These are phyloP conservation scores for Sanghuangporus baumii DNA, from an alignment of 1,284 basidiomycete genomes.

Conservation along the genomic window DNA sequence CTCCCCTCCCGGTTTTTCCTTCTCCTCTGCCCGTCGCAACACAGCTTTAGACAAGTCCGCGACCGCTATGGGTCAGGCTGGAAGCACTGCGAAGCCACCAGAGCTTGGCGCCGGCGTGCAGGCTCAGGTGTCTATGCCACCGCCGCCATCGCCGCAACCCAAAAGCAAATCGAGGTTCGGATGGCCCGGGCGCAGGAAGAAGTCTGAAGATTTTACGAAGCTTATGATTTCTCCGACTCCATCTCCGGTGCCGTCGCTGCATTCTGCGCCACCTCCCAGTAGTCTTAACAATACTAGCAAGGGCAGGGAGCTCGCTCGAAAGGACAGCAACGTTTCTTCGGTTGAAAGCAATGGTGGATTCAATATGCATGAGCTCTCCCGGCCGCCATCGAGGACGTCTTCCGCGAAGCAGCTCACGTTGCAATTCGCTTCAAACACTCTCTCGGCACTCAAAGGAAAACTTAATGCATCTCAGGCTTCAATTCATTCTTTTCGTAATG, in stretches of 20 bases:
- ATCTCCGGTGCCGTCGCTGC: neutral
- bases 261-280: neutral
- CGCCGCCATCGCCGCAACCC: constrained; percentile 5
- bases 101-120: neutral
- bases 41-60: neutral
- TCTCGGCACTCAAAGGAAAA: constrained; percentile 15
- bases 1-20: neutral
- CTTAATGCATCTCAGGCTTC: constrained; percentile 15
- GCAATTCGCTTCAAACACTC: constrained; percentile 15
- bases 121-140: neutral
- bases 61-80: constrained; percentile 14
- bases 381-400: constrained; percentile 8
- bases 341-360: neutral
- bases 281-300: constrained; percentile 3
- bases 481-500: constrained; percentile 7
- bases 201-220: constrained; percentile 16
- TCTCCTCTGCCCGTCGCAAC: constrained; percentile 2
- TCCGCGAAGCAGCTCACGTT: constrained; percentile 15
- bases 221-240: neutral
- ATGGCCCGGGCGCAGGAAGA: constrained; percentile 17
- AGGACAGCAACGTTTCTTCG: constrained; percentile 6
- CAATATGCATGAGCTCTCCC: constrained; percentile 8
- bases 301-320: constrained; percentile 3
- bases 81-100: constrained; percentile 6
- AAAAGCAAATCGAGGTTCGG: constrained; percentile 9